Conservation (phyloP, 208 protist species). For the Leishmania braziliensis region DNA sequence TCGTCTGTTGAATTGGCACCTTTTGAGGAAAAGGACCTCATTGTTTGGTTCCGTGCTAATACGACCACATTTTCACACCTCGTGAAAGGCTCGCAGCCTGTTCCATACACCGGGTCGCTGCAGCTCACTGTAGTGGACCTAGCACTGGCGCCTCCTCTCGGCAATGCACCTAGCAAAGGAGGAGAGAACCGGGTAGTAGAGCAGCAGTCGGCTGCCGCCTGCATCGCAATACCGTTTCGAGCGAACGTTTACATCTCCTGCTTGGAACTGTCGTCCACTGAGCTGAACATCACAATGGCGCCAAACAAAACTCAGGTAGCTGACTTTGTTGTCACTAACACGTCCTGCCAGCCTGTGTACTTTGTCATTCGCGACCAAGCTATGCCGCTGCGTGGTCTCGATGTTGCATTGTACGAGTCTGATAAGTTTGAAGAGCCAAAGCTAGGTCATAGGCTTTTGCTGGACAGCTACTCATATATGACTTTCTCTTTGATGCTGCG, state of each 20-base stretch:
- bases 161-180: neutral
- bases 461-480: constrained; percentile 75
- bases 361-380: constrained; percentile 81
- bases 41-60: constrained; percentile 64
- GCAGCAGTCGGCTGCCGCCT: constrained; percentile 3
- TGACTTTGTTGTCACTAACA: constrained; percentile 77
- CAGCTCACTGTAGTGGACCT: constrained; percentile 35
- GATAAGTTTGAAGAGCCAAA: constrained; percentile 82
- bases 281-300: constrained; percentile 73
- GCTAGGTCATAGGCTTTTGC: constrained; percentile 55
- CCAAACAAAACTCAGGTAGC: constrained; percentile 76
- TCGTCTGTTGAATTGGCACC: constrained; percentile 38
- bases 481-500: constrained; percentile 77
- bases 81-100: constrained; percentile 39
- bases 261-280: constrained; percentile 59
- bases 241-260: constrained; percentile 74
- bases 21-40: constrained; percentile 49
- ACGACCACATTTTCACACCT: constrained; percentile 55
- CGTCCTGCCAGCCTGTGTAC: constrained; percentile 52
- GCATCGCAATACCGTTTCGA: constrained; percentile 54
- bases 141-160: neutral
- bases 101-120: constrained; percentile 46
- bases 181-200: neutral
- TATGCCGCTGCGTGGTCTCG: constrained; percentile 59
- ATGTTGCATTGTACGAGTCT: constrained; percentile 72